Evolutionary conservation across 345 rosid genomes (phyloP).

Genomic region (Leavenworthia alabamica): DNA sequence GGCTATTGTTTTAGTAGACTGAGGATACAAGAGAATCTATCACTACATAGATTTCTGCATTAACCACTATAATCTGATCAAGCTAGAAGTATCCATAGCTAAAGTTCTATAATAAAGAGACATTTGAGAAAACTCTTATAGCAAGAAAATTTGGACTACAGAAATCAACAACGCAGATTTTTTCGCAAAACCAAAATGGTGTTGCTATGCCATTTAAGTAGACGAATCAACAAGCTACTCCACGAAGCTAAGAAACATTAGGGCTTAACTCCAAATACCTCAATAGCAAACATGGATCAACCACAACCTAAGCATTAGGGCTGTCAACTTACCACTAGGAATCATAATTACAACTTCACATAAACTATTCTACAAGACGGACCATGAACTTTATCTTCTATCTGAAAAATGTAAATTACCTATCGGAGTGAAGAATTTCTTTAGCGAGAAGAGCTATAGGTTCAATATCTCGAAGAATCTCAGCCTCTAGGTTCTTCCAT

Average conservation of each 20-base stretch:
- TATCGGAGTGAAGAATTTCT: slow-evolving; percentile 69
- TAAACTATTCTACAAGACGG: background rate
- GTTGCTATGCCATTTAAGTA: background rate
- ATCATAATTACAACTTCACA: background rate
- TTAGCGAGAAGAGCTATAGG: slow-evolving; percentile 49
- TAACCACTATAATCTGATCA: background rate
- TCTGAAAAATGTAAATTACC: slow-evolving; percentile 31
- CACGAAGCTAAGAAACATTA: slow-evolving; percentile 3
- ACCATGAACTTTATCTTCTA: background rate
- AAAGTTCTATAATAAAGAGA: background rate
- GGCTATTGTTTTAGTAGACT: background rate
- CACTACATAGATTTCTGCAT: background rate
- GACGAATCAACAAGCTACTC: background rate
- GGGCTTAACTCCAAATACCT: background rate
- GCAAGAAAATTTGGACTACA: background rate
- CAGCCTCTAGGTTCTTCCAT: slow-evolving; percentile 73
- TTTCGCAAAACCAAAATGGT: background rate
- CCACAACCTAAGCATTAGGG: background rate
- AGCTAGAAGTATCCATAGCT: background rate
- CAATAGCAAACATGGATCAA: background rate
- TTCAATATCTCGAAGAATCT: slow-evolving; percentile 58
- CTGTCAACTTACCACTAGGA: background rate
- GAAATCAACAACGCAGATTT: background rate
- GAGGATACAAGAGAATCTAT: background rate
- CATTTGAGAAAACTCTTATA: background rate